A percentile compares a stretch with the other conserved stretches of the same genome.
Conservation (phyloP, 2,329 filamentous ascomycete species). For the Sporothrix humicola region DNA sequence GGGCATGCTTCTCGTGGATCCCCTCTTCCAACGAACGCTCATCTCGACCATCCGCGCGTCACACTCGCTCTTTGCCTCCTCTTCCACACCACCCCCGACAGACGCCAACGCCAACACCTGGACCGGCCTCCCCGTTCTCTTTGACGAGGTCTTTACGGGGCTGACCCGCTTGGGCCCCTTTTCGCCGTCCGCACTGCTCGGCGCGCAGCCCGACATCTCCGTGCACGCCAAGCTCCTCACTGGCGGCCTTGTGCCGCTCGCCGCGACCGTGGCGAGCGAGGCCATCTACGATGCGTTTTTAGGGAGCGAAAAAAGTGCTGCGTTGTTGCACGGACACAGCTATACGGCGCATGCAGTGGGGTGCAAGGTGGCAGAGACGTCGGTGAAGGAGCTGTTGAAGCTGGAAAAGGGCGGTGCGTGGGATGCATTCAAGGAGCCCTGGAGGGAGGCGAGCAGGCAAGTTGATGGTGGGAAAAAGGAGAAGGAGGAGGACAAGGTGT, state of each 20-base stretch:
- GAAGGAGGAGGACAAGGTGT: not conserved
- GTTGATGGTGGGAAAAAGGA: not conserved
- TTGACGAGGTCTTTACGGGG: constrained; percentile 88
- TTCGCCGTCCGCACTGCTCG: constrained; percentile 72
- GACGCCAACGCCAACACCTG: constrained; percentile 52
- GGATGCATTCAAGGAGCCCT: constrained; percentile 55
- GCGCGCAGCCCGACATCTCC: constrained; percentile 72
- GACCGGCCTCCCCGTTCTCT: constrained; percentile 77
- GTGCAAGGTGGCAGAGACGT: constrained; percentile 76
- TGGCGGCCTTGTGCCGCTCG: constrained; percentile 77
- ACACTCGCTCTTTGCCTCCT: not conserved
- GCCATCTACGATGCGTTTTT: constrained; percentile 74
- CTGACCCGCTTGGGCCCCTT: constrained; percentile 79
- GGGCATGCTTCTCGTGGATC: constrained; percentile 84
- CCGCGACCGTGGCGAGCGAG: constrained; percentile 75
- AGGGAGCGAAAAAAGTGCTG: constrained; percentile 75
- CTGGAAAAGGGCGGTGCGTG: constrained; percentile 65
- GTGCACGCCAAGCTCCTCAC: constrained; percentile 86
- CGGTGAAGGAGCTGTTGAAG: constrained; percentile 62
- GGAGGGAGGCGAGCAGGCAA: not conserved
- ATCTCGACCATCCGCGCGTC: constrained; percentile 69
- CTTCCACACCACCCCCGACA: too few relatives aligned
- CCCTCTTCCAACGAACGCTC: constrained; percentile 77
- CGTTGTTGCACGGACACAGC: constrained; percentile 81
- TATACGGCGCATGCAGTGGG: constrained; percentile 86